Evolutionary conservation across 306 rosid species (phyloP), one percentile per base, ranked within the genome.

Genomic region (Calophaca sinica): DNA sequence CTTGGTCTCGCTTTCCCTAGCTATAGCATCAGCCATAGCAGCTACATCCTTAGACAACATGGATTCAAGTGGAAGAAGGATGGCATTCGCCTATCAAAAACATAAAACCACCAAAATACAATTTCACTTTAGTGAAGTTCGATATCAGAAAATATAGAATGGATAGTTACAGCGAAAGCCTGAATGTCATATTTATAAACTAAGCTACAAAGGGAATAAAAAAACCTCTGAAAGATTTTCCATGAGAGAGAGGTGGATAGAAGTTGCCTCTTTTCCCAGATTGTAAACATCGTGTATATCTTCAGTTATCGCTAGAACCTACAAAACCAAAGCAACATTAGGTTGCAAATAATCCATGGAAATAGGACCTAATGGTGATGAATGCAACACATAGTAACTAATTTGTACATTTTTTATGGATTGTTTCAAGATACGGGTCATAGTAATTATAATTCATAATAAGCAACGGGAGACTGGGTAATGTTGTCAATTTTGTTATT

Each of bases 231-330:
- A 84, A 76, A 91, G 91, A 70, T 91, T 88, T 84, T 91, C 94
- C 89, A 89, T 90, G 69, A 91, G 96, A 74, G 90, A 87, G 67
- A 54, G 83, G 77, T 91, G 98, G 62, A 88, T 78, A 62, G 85
- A 83, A 70, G 97, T 92, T 74, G 98, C 96, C 76, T 93, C 98
- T 84, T 87, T 93, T 81, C 98, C 98, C 80, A 91, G 79, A 85
- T 84, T 89, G 79, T 88, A 81, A 74, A 93, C 98, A 88, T 93
- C 96, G 6, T 91, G 98, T 54, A 91, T 81, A 83, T 93, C 97
- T 84, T 93, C 97, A 73, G 98, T 89, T 84, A 93, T 89, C 13
- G 94, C 97, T 49, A 93, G 86, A 72, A 93, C 97, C 98, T 93
- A 59, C 9, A 73, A 72, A 65, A 49, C 68, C 36, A 68, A 50